Evolutionary conservation across 371 early-diverging fungal species (phyloP).

Genomic region (Mortierella sp.): DNA sequence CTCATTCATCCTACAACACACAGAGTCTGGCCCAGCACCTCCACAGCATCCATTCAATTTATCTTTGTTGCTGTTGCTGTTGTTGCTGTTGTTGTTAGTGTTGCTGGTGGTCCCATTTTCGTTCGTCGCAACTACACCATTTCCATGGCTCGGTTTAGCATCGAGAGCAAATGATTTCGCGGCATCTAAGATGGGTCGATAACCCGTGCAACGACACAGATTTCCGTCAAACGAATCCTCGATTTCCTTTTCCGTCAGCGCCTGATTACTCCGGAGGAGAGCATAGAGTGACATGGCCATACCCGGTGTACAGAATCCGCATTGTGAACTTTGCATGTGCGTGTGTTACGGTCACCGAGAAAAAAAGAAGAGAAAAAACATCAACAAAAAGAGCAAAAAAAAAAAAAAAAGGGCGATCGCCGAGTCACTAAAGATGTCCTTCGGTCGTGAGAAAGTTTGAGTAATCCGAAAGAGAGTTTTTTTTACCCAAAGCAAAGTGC

Average conservation of each 20-base stretch:
- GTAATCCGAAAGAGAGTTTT: not conserved
- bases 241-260: conserved; percentile 65
- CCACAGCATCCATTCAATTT: conserved; percentile 10
- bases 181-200: conserved; percentile 77
- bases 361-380: not conserved
- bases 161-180: conserved; percentile 60
- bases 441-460: no score
- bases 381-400: no score
- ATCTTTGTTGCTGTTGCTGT: conserved; percentile 10
- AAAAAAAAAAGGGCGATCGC: not conserved
- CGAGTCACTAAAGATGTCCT: not conserved
- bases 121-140: no score
- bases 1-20: conserved; percentile 30
- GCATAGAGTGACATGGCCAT: conserved; percentile 81
- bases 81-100: no score
- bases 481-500: conserved; percentile 57
- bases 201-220: conserved; percentile 83
- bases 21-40: conserved; percentile 5
- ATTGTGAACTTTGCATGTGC: conserved; percentile 61
- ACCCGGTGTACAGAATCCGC: conserved; percentile 83
- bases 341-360: no score
- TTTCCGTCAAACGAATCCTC: conserved; percentile 82
- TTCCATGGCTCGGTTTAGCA: conserved; percentile 13
- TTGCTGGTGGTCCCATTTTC: no score
- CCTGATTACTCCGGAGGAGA: conserved; percentile 63